Evolutionary conservation across 2,329 filamentous ascomycete species (phyloP).

Genomic region (Trichoderma sp.): DNA sequence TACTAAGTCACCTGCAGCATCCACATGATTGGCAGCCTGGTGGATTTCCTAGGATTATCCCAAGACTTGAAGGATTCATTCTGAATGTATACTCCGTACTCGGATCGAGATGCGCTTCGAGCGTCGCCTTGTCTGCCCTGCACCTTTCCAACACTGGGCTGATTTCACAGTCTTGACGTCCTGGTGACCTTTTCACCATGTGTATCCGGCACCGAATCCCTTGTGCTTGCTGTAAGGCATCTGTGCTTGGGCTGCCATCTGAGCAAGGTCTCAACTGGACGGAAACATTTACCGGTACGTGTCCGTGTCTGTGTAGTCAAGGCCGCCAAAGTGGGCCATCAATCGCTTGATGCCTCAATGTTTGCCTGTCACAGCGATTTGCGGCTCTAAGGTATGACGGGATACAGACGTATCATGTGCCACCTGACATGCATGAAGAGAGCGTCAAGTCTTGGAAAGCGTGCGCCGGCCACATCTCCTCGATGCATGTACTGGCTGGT

Average conservation of each 20-base stretch:
- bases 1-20: neutral
- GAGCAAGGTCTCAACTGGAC: neutral
- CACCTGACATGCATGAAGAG: neutral
- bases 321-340: neutral
- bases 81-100: neutral
- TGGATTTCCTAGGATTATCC: neutral
- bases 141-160: neutral
- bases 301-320: neutral
- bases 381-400: neutral
- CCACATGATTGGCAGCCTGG: neutral
- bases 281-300: neutral
- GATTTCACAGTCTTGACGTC: neutral
- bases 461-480: neutral
- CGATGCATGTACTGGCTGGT: neutral
- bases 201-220: neutral
- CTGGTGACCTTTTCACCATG: neutral
- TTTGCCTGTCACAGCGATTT: slow-evolving; percentile 10
- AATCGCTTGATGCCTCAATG: neutral
- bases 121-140: neutral
- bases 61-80: neutral
- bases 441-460: neutral
- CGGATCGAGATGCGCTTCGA: neutral
- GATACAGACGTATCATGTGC: neutral
- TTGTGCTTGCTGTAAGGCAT: neutral
- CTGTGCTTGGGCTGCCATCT: neutral